These are phyloP conservation scores for Chrysanthemum makinoi DNA, from an alignment of 129 eudicot genomes.

Conservation along the genomic window DNA sequence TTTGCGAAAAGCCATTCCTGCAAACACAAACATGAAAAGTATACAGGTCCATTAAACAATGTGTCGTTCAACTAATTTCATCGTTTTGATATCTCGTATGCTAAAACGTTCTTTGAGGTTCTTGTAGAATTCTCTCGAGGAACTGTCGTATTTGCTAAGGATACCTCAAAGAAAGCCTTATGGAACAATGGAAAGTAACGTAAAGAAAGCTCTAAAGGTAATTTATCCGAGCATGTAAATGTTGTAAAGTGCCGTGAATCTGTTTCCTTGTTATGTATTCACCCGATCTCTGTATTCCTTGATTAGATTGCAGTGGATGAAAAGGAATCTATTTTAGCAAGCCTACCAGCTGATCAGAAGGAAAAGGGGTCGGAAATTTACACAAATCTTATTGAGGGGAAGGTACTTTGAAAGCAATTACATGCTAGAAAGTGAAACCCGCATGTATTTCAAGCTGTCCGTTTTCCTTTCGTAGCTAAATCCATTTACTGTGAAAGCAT, in stretches of 20 bases:
- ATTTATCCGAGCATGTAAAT: background rate
- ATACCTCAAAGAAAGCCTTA: slow-evolving; percentile 97
- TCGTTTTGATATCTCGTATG: background rate
- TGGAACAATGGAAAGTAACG: slow-evolving; percentile 99
- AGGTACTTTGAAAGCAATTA: slow-evolving; percentile 47
- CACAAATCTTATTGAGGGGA: slow-evolving; percentile 75
- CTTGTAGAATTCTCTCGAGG: slow-evolving; percentile 86
- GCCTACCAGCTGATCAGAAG: slow-evolving; percentile 71
- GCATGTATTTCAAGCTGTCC: no score
- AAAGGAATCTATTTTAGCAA: slow-evolving; percentile 79
- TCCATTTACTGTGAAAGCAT: no score
- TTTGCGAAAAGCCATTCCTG: slow-evolving; percentile 94
- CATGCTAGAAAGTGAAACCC: no score
- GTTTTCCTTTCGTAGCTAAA: no score
- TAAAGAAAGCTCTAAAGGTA: slow-evolving; percentile 95
- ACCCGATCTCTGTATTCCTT: background rate
- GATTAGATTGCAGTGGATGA: slow-evolving; percentile 86
- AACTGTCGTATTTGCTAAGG: slow-evolving; percentile 84
- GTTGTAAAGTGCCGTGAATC: background rate
- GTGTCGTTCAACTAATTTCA: background rate
- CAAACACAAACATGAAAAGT: slow-evolving; percentile 84
- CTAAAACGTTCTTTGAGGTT: slow-evolving; percentile 11
- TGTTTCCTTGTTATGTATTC: background rate
- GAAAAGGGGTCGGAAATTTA: slow-evolving; percentile 72
- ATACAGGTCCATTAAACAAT: slow-evolving; percentile 59